Conservation (phyloP, 1,284 basidiomycete genomes). For the Sanghuangporus sanghuang region DNA sequence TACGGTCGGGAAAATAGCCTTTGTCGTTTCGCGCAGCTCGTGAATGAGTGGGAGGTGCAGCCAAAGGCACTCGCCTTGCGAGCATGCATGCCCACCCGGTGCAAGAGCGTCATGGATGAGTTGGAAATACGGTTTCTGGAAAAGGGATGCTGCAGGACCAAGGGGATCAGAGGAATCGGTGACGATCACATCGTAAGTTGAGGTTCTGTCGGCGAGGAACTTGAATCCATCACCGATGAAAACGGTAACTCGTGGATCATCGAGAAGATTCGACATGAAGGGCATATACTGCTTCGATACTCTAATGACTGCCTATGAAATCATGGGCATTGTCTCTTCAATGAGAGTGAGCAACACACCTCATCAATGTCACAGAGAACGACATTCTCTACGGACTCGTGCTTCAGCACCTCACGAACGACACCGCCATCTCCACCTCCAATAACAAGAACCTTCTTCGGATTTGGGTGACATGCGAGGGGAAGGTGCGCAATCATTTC, state of each 20-base stretch:
- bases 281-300: constrained; percentile 94
- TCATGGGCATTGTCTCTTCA: neutral
- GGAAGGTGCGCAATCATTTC: constrained; percentile 99
- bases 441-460: constrained; percentile 93
- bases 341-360: constrained; percentile 32
- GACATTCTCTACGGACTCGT: constrained; percentile 86
- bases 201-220: constrained; percentile 87
- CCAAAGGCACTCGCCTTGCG: constrained; percentile 97
- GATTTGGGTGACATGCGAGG: constrained; percentile 93
- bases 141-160: constrained; percentile 91
- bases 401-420: constrained; percentile 96
- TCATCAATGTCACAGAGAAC: constrained; percentile 99
- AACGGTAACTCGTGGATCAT: constrained; percentile 83
- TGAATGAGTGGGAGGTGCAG: constrained; percentile 89
- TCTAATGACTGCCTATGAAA: constrained; percentile 79
- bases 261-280: constrained; percentile 87
- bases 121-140: constrained; percentile 97
- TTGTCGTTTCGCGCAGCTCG: constrained; percentile 70
- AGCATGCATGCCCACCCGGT: constrained; percentile 91
- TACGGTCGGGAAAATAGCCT: constrained; percentile 76
- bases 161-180: constrained; percentile 99
- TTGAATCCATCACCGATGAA: constrained; percentile 96
- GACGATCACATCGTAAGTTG: constrained; percentile 96
- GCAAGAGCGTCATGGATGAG: constrained; percentile 87
- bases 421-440: constrained; percentile 97